Base-by-base conservation (phyloP, 352 stramenopile species). In the Phytopythium cucurbitacearum region DNA sequence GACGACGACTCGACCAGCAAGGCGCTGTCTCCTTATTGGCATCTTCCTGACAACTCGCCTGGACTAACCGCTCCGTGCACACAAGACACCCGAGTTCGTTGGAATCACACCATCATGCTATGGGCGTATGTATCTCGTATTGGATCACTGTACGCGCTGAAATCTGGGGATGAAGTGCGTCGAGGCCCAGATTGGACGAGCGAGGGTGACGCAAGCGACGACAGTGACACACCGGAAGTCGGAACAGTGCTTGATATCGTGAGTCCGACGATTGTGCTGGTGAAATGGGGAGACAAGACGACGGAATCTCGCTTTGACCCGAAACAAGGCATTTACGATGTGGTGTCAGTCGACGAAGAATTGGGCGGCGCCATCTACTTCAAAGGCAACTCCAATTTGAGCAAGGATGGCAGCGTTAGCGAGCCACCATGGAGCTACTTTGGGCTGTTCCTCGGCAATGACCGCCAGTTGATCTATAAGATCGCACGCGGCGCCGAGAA, bases 91-190 rank as follows among this genome's bases (percentile, higher is more conserved):
- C 48, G 65, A 12, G 52, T 91, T 11, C 55, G 56, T 28, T 91
- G 80, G 75, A 87, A 91, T 42, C 77, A 93, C 57, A 80, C 82
- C 2, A 85, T 93, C 21, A 80, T 87, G 76, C 60, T 91, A 0
- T 93, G 82, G 82, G 43, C 91, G 33, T 89, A 80, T 38, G 69
- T 81, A 7, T 57, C 76, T 16, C 64, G 64, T 7, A 71, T 64
- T 28, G 55, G 54, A 1, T 55, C 53, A 7, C 55, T 78, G 3
- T 89, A 89, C 48, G 73, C 76, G 33, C 65, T 91, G 3, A 88
- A 89, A 46, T 40, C 85, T 43, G 79, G 76, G 5, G 76, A 91
- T 51, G 60, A 77, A 65, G 80, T 93, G n/a, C 69, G 64, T 35
- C 64, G 65, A 39, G 80, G 83, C 0, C 80, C 80, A 4, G 63